phyloP scores from a whole-genome alignment of 306 rosid genomes.

The Vachellia pachyceras region DNA sequence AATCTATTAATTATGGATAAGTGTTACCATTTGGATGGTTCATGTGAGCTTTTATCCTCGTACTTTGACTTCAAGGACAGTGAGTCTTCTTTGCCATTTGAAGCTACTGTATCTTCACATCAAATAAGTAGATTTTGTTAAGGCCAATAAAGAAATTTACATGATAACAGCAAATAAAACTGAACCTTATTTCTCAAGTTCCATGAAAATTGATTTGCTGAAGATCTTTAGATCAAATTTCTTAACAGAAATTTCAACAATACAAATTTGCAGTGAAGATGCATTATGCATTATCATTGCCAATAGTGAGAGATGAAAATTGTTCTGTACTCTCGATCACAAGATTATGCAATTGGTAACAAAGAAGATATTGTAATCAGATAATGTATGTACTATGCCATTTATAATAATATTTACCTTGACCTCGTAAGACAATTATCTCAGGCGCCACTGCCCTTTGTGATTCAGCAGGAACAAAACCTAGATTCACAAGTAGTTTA shows the following conservation, averaged over 20 bases:
- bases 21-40: slow-evolving; percentile 56
- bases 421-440: slow-evolving; percentile 43
- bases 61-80: slow-evolving; percentile 44
- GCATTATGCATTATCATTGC: neutral
- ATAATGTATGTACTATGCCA: neutral
- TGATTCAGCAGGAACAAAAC: slow-evolving; percentile 57
- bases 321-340: slow-evolving; percentile 8
- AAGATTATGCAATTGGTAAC: slow-evolving; percentile 11
- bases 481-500: slow-evolving; percentile 50
- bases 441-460: slow-evolving; percentile 41
- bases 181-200: slow-evolving; percentile 24
- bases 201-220: neutral
- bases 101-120: slow-evolving; percentile 46
- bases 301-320: neutral
- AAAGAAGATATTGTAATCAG: slow-evolving; percentile 2
- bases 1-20: slow-evolving; percentile 6
- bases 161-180: slow-evolving; percentile 10
- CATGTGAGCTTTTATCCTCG: slow-evolving; percentile 42
- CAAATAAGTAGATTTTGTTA: slow-evolving; percentile 37
- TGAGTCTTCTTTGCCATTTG: slow-evolving; percentile 48
- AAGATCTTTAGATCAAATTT: neutral
- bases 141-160: slow-evolving; percentile 24
- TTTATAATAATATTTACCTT: slow-evolving; percentile 49
- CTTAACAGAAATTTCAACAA: slow-evolving; percentile 8
- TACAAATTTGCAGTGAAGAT: slow-evolving; percentile 2